phyloP scores from a whole-genome alignment of 1,284 basidiomycete genomes.

The Leccinum fuscescens region DNA sequence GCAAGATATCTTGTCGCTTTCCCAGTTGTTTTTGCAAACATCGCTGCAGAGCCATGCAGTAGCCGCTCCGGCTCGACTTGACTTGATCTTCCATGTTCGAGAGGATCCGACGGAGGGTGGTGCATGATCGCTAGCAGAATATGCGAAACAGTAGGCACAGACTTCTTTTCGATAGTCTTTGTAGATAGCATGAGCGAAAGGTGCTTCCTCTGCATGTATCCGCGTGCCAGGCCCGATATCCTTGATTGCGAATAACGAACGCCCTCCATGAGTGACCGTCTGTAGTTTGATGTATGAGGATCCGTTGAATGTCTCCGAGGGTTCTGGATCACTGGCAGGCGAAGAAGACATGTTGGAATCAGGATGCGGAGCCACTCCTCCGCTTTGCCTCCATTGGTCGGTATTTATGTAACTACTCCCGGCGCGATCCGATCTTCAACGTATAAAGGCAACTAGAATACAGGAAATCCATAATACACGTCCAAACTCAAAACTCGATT shows the following conservation, averaged over 20 bases:
- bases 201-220: constrained; percentile 41
- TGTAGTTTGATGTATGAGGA: constrained; percentile 19
- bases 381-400: too few species aligned
- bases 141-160: constrained; percentile 61
- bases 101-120: constrained; percentile 15
- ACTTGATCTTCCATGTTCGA: constrained; percentile 44
- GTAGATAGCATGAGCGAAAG: constrained; percentile 50
- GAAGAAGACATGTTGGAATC: constrained; percentile 13
- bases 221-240: constrained; percentile 41
- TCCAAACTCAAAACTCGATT: neutral
- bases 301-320: neutral
- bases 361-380: neutral
- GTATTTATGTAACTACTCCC: neutral
- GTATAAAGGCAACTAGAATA: neutral
- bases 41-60: constrained; percentile 57
- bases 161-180: constrained; percentile 61
- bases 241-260: constrained; percentile 48
- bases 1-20: constrained; percentile 33
- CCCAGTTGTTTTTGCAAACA: constrained; percentile 46
- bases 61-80: constrained; percentile 31
- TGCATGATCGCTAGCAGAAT: constrained; percentile 46
- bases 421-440: neutral
- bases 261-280: constrained; percentile 47
- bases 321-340: neutral
- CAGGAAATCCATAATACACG: neutral